Conservation (phyloP, 2,329 filamentous ascomycete species). For the Diaporthe sp. region DNA sequence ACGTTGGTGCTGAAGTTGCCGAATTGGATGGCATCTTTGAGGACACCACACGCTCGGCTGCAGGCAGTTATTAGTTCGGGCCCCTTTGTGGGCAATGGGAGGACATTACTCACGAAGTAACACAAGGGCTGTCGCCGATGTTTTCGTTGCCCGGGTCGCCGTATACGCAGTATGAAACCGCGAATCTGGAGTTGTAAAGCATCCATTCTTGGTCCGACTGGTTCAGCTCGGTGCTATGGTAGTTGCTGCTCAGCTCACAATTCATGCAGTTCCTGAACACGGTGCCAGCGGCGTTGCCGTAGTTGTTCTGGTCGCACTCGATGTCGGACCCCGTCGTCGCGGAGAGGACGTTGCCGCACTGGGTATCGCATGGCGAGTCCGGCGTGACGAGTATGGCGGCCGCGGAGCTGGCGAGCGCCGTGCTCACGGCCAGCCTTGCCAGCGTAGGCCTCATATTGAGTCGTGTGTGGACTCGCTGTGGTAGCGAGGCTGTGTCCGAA, state of each 20-base stretch:
- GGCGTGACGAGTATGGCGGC: conserved; percentile 58
- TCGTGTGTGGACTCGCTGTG: neutral
- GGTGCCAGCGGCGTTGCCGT: conserved; percentile 57
- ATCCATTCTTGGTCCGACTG: conserved; percentile 67
- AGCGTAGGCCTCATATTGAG: conserved; percentile 39
- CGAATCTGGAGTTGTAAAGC: conserved; percentile 72
- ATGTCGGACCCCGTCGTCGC: conserved; percentile 62
- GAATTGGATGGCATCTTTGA: conserved; percentile 62
- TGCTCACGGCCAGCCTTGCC: conserved; percentile 35
- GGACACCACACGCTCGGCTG: conserved; percentile 67
- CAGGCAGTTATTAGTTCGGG: conserved; percentile 45
- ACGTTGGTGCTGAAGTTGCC: conserved; percentile 62
- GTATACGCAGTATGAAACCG: conserved; percentile 69
- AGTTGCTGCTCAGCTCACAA: conserved; percentile 67
- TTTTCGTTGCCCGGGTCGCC: conserved; percentile 60
- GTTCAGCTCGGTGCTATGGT: conserved; percentile 52
- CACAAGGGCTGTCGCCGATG: conserved; percentile 61
- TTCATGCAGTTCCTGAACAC: conserved; percentile 66
- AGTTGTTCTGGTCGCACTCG: conserved; percentile 60
- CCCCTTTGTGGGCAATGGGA: neutral
- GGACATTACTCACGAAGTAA: conserved; percentile 61
- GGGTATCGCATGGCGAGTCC: conserved; percentile 63
- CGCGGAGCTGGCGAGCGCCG: conserved; percentile 44
- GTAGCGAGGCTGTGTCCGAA: neutral
- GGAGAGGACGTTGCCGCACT: conserved; percentile 68